phyloP scores from a whole-genome alignment of 768 basidiomycete species.

The Hericium erinaceus region DNA sequence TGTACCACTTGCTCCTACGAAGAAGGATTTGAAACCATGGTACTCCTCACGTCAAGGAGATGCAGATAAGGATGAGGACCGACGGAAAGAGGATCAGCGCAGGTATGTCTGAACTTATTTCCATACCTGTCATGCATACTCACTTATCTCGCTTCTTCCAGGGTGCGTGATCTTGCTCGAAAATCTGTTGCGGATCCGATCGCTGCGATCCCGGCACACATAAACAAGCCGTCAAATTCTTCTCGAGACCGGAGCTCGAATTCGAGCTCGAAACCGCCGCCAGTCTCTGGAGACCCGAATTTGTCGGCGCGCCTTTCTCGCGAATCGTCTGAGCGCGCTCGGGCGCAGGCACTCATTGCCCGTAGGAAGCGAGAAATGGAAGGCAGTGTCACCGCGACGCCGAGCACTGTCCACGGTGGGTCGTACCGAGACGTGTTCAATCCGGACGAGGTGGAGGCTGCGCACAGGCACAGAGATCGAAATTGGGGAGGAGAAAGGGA shows the following conservation, averaged over 20 bases:
- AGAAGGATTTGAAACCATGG: conserved; percentile 77
- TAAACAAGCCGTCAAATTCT: conserved; percentile 20
- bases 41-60: conserved; percentile 30
- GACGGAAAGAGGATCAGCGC: conserved; percentile 16
- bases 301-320: conserved; percentile 53
- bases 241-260: background rate
- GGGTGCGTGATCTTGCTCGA: conserved; percentile 51
- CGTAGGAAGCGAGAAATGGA: conserved; percentile 56
- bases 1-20: conserved; percentile 60
- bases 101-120: conserved; percentile 10
- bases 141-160: conserved; percentile 18
- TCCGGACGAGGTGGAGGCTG: conserved; percentile 60
- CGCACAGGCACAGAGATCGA: conserved; percentile 37
- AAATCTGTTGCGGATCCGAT: conserved; percentile 66
- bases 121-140: background rate
- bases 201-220: conserved; percentile 60
- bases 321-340: conserved; percentile 66
- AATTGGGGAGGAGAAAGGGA: background rate
- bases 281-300: conserved; percentile 12
- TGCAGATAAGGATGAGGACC: conserved; percentile 6
- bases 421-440: conserved; percentile 65
- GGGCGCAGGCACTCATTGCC: conserved; percentile 62
- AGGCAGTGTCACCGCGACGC: conserved; percentile 58
- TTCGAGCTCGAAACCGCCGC: conserved; percentile 1
- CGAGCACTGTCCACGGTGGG: conserved; percentile 48